Base-by-base conservation (phyloP, 2,329 filamentous ascomycete genomes). In the Elsinoe fawcettii region DNA sequence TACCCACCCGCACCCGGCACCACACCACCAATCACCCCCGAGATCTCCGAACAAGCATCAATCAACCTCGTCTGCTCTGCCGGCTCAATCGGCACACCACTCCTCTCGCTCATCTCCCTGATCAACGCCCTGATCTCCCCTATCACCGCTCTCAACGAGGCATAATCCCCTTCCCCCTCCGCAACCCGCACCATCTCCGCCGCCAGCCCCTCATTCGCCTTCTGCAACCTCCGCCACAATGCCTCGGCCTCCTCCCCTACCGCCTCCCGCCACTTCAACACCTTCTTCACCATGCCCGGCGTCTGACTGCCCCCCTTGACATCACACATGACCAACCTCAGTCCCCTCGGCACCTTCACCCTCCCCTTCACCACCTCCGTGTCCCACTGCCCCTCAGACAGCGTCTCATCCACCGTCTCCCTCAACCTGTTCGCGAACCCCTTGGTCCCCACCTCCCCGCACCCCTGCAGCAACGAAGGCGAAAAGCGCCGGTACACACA, bases 1-100 rank as follows among this genome's bases (percentile, higher is more conserved):
- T 88, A 96, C 0, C 93, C 93, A 8, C 93, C 93, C 0, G 93
- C 93, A 0, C 93, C 93, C 0, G 93, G 93, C 0, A 96, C 93
- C 0, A 97, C 90, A 0, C 91, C 93, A 0, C 90, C 91, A 62
- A 91, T 82, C 2, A 97, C 90, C 5, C 92, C 93, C 0, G 86
- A 79, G 1, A 96, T 74, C 3, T 73, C 70, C 2, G 77, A 80
- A 58, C 92, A 78, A 8, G 84, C 87, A 71, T 99, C 87, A 34
- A 99, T 74, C 59, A 99, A 76, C 66, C 82, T 81, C 1, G 90
- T 96, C 77, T 99, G 93, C 63, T 86, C 84, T 41, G 77, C 77
- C 0, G 93, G 93, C 76, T 99, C 93, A 63, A 99, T 91, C 2
- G 91, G 90, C 6, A 96, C 91, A 0, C 78, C 83, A 54, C 87